A percentile compares a stretch with the other conserved stretches of the same genome.
These are phyloP conservation scores for Phycomyces nitens DNA, from an alignment of 192 early-diverging fungal genomes.

Conservation along the genomic window DNA sequence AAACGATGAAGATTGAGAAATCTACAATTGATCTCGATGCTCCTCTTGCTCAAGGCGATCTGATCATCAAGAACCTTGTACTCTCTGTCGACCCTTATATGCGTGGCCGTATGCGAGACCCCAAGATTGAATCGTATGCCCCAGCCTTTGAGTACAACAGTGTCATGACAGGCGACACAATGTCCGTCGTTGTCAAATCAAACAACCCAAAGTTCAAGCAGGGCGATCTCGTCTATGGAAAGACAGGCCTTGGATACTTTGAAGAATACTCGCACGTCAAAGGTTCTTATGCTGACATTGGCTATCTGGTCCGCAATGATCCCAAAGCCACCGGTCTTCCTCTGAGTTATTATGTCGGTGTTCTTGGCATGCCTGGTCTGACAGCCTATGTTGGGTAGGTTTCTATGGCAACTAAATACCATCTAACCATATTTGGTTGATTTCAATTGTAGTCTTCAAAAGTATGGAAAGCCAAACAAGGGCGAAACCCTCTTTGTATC, in stretches of 20 bases:
- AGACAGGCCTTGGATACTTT: slow-evolving; percentile 44
- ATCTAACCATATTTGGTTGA: background rate
- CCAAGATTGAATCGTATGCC: slow-evolving; percentile 40
- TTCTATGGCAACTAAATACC: background rate
- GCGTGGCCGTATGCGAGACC: slow-evolving; percentile 61
- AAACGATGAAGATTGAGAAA: slow-evolving; percentile 45
- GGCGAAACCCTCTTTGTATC: slow-evolving; percentile 84
- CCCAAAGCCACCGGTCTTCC: slow-evolving; percentile 44
- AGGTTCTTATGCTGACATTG: slow-evolving; percentile 20
- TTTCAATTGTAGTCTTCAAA: slow-evolving; percentile 37
- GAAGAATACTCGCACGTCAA: slow-evolving; percentile 52
- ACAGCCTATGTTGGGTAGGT: slow-evolving; percentile 63
- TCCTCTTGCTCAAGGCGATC: slow-evolving; percentile 40
- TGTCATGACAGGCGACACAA: slow-evolving; percentile 56
- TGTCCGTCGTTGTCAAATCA: slow-evolving; percentile 65
- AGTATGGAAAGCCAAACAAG: slow-evolving; percentile 65
- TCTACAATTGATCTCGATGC: slow-evolving; percentile 42
- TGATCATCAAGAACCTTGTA: slow-evolving; percentile 58
- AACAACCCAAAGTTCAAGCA: slow-evolving; percentile 50
- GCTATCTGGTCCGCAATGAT: slow-evolving; percentile 34
- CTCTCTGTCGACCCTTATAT: slow-evolving; percentile 78
- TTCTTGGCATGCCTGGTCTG: slow-evolving; percentile 77
- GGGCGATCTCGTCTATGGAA: slow-evolving; percentile 63
- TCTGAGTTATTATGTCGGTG: slow-evolving; percentile 55
- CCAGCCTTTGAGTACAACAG: slow-evolving; percentile 51